phyloP scores from a whole-genome alignment of 164 flowering plant genomes.

The Macadamia integrifolia region DNA sequence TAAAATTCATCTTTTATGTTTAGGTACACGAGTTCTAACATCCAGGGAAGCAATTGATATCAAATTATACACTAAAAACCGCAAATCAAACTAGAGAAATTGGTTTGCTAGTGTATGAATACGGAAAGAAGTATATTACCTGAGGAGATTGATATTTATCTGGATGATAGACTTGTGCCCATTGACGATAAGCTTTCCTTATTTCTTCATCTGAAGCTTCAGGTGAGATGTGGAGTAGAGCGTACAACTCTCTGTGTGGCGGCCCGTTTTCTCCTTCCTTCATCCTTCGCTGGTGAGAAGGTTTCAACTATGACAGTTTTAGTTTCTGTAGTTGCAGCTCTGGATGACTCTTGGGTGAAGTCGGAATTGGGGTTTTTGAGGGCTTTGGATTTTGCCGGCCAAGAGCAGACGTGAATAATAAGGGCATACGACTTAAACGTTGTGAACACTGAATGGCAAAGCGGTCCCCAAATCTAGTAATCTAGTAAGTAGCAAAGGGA shows the following conservation, averaged over 20 bases:
- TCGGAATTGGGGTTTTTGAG: not conserved
- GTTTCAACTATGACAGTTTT: too few relatives aligned
- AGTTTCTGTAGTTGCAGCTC: not conserved
- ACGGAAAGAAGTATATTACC: conserved; percentile 22
- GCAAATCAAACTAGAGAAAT: not conserved
- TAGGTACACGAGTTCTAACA: too few relatives aligned
- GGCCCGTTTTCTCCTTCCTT: conserved; percentile 29
- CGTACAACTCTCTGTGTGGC: conserved; percentile 72
- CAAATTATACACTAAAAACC: too few relatives aligned
- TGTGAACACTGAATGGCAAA: too few relatives aligned
- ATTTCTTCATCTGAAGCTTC: conserved; percentile 97
- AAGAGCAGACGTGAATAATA: too few relatives aligned
- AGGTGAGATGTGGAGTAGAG: conserved; percentile 79
- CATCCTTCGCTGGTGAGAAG: conserved; percentile 25
- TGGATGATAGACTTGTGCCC: conserved; percentile 97
- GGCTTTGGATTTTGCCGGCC: not conserved
- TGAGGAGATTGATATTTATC: conserved; percentile 78
- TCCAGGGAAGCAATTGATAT: too few relatives aligned
- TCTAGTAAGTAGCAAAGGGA: too few relatives aligned
- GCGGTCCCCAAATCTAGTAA: too few relatives aligned
- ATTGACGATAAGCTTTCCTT: conserved; percentile 85
- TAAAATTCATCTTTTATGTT: too few relatives aligned
- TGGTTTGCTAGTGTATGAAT: not conserved
- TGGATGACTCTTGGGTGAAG: not conserved
- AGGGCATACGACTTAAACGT: too few relatives aligned